phyloP scores from a whole-genome alignment of 106 monocot species.

The Amphibolis antarctica region DNA sequence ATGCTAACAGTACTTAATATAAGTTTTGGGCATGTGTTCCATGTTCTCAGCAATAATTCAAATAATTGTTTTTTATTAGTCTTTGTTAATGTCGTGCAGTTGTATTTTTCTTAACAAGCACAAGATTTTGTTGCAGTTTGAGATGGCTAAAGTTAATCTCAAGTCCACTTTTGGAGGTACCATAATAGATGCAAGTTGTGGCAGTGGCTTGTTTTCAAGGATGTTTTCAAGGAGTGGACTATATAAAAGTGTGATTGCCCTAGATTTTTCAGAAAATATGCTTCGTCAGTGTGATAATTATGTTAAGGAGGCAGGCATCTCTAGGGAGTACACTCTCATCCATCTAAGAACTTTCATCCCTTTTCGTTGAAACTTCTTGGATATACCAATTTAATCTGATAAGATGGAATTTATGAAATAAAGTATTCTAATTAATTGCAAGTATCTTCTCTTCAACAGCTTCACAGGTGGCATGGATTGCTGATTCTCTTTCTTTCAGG shows the following conservation, averaged over 20 bases:
- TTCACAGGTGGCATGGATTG: background rate
- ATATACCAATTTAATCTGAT: too few species aligned
- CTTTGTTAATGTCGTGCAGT: background rate
- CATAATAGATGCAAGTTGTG: conserved; percentile 94
- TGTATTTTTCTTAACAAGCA: background rate
- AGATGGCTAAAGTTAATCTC: conserved; percentile 79
- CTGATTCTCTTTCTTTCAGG: conserved; percentile 24
- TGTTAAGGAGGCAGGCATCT: conserved; percentile 40
- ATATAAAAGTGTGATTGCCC: conserved; percentile 72
- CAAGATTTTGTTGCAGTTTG: conserved; percentile 51
- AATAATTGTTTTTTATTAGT: background rate
- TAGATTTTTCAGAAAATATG: conserved; percentile 98
- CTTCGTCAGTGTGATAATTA: conserved; percentile 67
- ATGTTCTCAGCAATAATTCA: too few species aligned
- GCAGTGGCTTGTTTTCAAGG: conserved; percentile 88
- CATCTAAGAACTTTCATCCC: too few species aligned
- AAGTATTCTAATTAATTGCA: too few species aligned
- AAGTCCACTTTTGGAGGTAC: conserved; percentile 66
- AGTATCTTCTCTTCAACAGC: too few species aligned
- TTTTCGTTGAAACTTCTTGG: too few species aligned
- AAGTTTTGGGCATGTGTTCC: too few species aligned
- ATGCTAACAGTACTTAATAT: too few species aligned
- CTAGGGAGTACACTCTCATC: conserved; percentile 40
- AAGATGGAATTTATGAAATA: too few species aligned
- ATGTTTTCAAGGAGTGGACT: conserved; percentile 63